Base-by-base conservation (phyloP, 2,329 filamentous ascomycete genomes). In the Fusarium staphyleae region DNA sequence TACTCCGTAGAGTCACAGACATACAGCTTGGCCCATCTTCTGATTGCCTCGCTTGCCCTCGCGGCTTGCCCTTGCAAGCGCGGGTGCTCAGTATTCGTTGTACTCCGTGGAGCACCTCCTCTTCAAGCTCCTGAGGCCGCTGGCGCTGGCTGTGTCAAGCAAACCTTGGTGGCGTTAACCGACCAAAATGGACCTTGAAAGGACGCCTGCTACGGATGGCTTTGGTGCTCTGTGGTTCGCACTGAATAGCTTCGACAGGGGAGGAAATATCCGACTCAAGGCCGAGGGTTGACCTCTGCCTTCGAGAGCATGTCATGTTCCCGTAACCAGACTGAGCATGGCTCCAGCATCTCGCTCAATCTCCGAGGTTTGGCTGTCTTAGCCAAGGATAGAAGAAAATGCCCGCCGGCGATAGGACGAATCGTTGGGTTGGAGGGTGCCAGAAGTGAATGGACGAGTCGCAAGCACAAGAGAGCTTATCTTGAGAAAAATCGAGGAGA, bases 401-500 rank as follows among this genome's bases (percentile, higher is more conserved):
- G 26, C 34, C 53, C 56, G 35, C 37, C 22, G 22, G 22, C 22
- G 22, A 58, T 62, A 50, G 57, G 50, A 45, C 45, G 59, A 60
- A 8, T 13, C 32, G 32, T 10, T 14, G 18, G 29, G 55, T 63
- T 37, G 49, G 56, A 63, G 48, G 60, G 52, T 49, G 34, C 35
- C 18, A 43, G 49, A 62, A 46, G 40, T 60, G 54, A 53, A 52
- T 50, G 52, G 52, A 53, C 32, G 55, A 60, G 33, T 35, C 44
- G 52, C 45, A 45, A 34, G 42, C 37, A 41, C 16, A 32, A 44
- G 41, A 41, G 45, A 45, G 50, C 70, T 73, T 73, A 72, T 73
- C 70, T 71, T 46, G 61, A 45, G 47, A 48, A 59, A 62, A 60
- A 36, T 12, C 60, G 49, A 72, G 65, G 66, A 72, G 65, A 73